Base-by-base conservation (phyloP, 2,329 filamentous ascomycete genomes). In the Daldinia sp. region DNA sequence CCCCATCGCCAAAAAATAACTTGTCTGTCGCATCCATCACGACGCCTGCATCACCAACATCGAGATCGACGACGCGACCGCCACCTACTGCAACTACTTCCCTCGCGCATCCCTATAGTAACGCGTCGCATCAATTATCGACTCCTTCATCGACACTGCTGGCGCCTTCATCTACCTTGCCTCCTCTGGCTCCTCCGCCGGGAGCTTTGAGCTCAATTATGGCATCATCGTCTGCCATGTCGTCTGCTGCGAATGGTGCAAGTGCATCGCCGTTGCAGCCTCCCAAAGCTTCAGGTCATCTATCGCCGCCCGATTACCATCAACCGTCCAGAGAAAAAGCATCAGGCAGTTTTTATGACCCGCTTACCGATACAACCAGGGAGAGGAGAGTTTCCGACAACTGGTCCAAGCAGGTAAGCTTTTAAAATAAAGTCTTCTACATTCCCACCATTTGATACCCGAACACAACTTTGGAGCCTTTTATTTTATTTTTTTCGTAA, bases 321-420 rank as follows among this genome's bases (percentile, higher is more conserved):
- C 72, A 73, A 34, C 66, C 71, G 23, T 61, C 71, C 55, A 75
- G 74, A 69, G 77, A 80, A 53, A 80, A 79, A 71, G 73, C 75
- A 6, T 71, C 76, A 8, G 77, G 78, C 58, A 79, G 76, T 68
- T 80, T 80, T 62, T 81, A 81, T 73, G 78, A 81, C 68, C 79
- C 78, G 37, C 76, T 79, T 45, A 78, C 79, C 19, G 79, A 80
- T 64, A 78, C 78, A 7, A 78, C 79, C 23, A 74, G 76, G 61
- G 75, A 80, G 66, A 75, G 77, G 61, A 73, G 73, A 56, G 71
- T 75, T 23, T 72, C 76, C 21, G 78, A 80, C 54, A 70, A 64
- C 62, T 73, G 73, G 72, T 72, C 73, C 7, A 75, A 74, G 64
- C 72, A 71, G 71, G 74, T 75, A 70, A 72, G 74, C 67, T 60